Evolutionary conservation across 2,329 filamentous ascomycete species (phyloP), one percentile per base, ranked within the genome.

Genomic region (Aspergillus arachidicola): DNA sequence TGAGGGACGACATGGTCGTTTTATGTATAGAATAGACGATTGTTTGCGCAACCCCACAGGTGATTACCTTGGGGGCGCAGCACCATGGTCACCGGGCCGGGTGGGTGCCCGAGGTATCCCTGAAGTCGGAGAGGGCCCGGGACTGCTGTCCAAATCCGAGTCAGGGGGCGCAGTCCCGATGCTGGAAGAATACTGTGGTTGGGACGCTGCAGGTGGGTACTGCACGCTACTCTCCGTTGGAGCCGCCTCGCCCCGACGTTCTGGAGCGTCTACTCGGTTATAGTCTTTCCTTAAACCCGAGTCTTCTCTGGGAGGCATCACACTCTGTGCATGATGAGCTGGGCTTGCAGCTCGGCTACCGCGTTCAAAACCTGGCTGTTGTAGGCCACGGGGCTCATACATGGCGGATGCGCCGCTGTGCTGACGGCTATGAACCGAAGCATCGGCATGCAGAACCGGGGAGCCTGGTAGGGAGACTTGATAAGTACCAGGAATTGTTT

Each of bases 401-500:
- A 54, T 46, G 6, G 34, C 26, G 1, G 62, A 61, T n/a, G 58
- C 32, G 11, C 64, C 65, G 41, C 65, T 66, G 32, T 56, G 59
- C 26, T 62, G 64, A 30, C 61, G 64, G 21, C 43, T 43, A 54
- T 65, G 66, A 4, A 26, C 21, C 14, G 38, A 43, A 23, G 19
- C 41, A 34, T 30, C 58, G 23, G 23, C 34, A 21, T 19, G 38
- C 16, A 41, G 66, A 7, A 19, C 36, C 16, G 81, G 70, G 16
- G 66, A 69, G 19, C 55, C 61, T 58, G 58, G 64, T 19, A 34
- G 59, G 10, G 64, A 63, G 36, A 56, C 50, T 23, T 65, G 64
- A 7, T 46, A 58, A 3, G 32, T 26, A 19, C 48, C 45, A 5
- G 48, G 46, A 11, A 56, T 28, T 6, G 60, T 51, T 23, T 85